Base-by-base conservation (phyloP, 1,284 basidiomycete genomes). In the Naganishia sp. region DNA sequence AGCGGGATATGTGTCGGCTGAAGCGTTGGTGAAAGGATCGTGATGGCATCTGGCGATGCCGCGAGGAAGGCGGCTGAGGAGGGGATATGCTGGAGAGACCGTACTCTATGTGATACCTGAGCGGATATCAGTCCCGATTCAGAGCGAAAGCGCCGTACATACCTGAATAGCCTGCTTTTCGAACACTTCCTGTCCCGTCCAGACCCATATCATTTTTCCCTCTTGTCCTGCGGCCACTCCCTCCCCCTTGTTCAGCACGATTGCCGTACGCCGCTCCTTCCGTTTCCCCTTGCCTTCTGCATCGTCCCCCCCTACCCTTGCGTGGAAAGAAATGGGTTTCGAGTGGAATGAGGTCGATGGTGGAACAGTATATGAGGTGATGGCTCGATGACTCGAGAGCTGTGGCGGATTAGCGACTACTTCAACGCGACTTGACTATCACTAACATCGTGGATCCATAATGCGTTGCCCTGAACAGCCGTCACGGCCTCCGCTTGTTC, bases 381-480 rank as follows among this genome's bases (percentile, higher is more conserved):
- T 75, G 2, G 78, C 77, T 43, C 75, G 69, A 33, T 79, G 70
- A 7, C 76, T 78, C 44, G 72, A 72, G 55, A 80, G 68, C 79
- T 80, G 56, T 4, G 55, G 28, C 49, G 44, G 36, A 43, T 46
- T 13, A n/a, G 21, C 21, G 11, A 3, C 6, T 21, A 7, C 2
- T 0, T 16, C 28, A 25, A 39, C 33, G 1, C 31, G 45, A 21
- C 11, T 21, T 42, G 39, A 0, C 23, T 39, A 28, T 11, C 16
- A 72, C 79, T 73, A 72, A 80, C 79, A 68, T 80, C 78, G 64
- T 80, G 79, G 1, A 77, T 79, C 79, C 79, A 80, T 18, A 80
- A 69, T 4, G 78, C 79, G 68, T 79, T 78, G 4, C 78, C 79
- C 69, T 76, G 75, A 44, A 79, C 79, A 45, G 77, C 78, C 42